phyloP scores from a whole-genome alignment of 192 early-diverging fungal species.

The Umbelopsis sp. region DNA sequence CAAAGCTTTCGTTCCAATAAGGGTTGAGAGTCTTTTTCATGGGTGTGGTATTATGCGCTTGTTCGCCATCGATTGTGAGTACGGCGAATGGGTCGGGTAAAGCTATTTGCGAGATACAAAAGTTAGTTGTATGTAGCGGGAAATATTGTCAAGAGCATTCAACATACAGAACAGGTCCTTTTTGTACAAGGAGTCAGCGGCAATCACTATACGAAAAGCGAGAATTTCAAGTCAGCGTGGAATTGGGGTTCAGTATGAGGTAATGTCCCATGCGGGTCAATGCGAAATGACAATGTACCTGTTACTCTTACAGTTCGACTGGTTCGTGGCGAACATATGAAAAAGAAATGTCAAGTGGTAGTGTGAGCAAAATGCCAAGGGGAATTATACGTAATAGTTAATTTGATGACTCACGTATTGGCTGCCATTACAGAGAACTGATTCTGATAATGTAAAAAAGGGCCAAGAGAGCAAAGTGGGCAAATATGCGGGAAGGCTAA shows the following conservation, averaged over 20 bases:
- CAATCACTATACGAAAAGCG: conserved; percentile 62
- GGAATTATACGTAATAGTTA: neutral
- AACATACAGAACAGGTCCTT: conserved; percentile 86
- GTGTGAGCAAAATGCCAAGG: no score
- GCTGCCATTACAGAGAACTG: conserved; percentile 4
- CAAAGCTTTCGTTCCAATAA: conserved; percentile 95
- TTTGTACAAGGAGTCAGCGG: conserved; percentile 90
- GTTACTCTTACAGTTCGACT: conserved; percentile 17
- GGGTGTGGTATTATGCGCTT: conserved; percentile 88
- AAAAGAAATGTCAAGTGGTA: no score
- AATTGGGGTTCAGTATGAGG: neutral
- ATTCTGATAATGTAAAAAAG: neutral
- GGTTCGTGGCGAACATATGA: neutral
- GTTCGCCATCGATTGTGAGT: conserved; percentile 93
- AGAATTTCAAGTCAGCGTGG: no score
- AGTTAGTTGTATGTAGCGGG: neutral
- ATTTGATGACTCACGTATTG: conserved; percentile 14
- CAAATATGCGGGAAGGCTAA: no score
- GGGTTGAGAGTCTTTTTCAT: conserved; percentile 91
- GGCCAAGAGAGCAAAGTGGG: conserved; percentile 3
- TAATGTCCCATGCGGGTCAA: neutral
- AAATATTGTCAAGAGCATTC: neutral
- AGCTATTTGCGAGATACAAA: conserved; percentile 36
- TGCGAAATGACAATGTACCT: neutral
- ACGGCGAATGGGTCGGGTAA: conserved; percentile 97